Base-by-base conservation (phyloP, 2,329 filamentous ascomycete genomes). In the Alternaria viburni region DNA sequence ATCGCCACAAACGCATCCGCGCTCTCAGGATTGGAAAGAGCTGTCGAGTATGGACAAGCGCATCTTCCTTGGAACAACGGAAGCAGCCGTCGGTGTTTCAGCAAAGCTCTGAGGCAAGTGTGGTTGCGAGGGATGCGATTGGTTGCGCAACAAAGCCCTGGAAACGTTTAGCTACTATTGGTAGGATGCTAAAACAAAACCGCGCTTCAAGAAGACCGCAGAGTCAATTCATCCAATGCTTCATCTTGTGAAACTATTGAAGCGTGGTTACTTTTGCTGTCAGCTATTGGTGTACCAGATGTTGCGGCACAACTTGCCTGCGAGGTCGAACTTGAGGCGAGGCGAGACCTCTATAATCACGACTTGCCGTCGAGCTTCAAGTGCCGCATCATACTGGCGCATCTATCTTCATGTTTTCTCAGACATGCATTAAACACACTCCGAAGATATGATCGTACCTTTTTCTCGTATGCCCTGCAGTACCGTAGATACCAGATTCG, bases 31-130 rank as follows among this genome's bases (percentile, higher is more conserved):
- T 23, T 72, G 69, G 68, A 59, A 46, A 19, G 58, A 65, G 1
- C 11, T 26, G 6, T 61, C 66, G 9, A 41, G 25, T 5, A 54
- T 68, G 28, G 72, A 75, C 19, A 74, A 67, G 51, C 52, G 17
- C 19, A 69, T 75, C 6, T 74, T 75, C 30, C 36, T 74, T 57
- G 65, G 69, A 8, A 46, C 41, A 2, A 28, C 43, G 8, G 21
- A 32, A 13, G 32, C 32, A 10, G 28, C 57, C 13, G 5, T 30
- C 5, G 30, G 49, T 5, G 44, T 41, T 12, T 57, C 60, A 3
- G 59, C 62, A 12, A 67, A 68, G 36, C 19, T 69, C 36, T 69
- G 59, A 50, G 21, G n/a, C 26, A 23, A 52, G 13, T 1, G 19
- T 25, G 1, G 10, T 47, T 9, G 7, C 7, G 7, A 19, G 5